phyloP scores from a whole-genome alignment of 768 basidiomycete genomes.

The Rhodotorula paludigena region DNA sequence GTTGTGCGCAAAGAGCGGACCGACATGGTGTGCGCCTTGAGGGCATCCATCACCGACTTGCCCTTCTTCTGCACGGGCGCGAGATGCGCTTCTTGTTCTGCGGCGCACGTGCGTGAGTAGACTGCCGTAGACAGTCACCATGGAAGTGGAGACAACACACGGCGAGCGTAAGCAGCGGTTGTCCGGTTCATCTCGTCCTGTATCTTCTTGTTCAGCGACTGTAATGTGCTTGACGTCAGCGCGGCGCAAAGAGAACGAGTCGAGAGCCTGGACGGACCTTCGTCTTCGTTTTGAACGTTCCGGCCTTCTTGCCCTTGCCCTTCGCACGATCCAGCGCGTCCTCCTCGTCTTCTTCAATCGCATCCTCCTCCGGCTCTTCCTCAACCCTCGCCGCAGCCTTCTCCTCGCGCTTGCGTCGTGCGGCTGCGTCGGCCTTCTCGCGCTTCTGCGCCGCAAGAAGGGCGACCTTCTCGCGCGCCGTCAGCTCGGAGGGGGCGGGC shows the following conservation, averaged over 20 bases:
- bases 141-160: constrained; percentile 1
- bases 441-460: no score
- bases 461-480: constrained; percentile 6
- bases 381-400: neutral
- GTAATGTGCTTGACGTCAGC: neutral
- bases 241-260: no score
- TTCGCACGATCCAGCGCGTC: no score
- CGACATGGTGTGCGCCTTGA: neutral
- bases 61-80: constrained; percentile 4
- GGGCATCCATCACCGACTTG: neutral
- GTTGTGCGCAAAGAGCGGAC: neutral
- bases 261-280: neutral
- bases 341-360: no score
- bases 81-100: constrained; percentile 8
- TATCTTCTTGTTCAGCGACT: constrained; percentile 25
- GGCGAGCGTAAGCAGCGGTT: constrained; percentile 12
- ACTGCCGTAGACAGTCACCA: no score
- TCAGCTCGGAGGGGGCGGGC: neutral
- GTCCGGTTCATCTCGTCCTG: constrained; percentile 28
- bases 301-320: neutral
- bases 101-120: no score
- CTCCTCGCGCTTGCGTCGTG: no score
- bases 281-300: neutral
- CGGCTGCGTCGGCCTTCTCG: no score
- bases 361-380: neutral